These are phyloP conservation scores for Nothophaeocryptopus gaeumannii DNA, from an alignment of 2,329 filamentous ascomycete genomes.

Conservation along the genomic window DNA sequence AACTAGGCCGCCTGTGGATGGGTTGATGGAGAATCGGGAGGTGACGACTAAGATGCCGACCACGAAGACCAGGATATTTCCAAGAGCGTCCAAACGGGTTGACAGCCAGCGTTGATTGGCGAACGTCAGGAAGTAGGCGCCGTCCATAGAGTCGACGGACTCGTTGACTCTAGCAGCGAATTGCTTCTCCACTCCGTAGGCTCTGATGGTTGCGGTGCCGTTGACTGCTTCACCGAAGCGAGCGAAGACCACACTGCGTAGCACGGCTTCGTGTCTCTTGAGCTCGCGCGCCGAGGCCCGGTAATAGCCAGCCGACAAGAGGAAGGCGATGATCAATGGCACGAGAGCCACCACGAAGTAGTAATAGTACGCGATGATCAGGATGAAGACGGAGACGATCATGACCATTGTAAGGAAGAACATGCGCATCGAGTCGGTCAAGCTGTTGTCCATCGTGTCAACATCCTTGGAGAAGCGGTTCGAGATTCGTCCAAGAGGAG, in stretches of 20 bases:
- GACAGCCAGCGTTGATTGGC: constrained; percentile 94
- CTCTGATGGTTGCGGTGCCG: constrained; percentile 79
- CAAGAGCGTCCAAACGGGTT: constrained; percentile 78
- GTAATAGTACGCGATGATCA: constrained; percentile 94
- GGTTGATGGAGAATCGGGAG: constrained; percentile 78
- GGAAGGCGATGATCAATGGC: constrained; percentile 71
- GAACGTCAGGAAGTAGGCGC: constrained; percentile 91
- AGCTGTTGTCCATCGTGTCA: constrained; percentile 87
- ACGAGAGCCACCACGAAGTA: constrained; percentile 73
- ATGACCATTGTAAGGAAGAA: constrained; percentile 82
- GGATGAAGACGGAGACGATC: constrained; percentile 77
- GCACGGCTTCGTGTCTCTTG: constrained; percentile 87
- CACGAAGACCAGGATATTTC: constrained; percentile 79
- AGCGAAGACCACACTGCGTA: constrained; percentile 84
- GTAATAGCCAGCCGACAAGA: constrained; percentile 84
- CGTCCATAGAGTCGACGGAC: constrained; percentile 86
- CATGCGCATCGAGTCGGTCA: constrained; percentile 88
- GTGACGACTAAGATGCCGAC: constrained; percentile 90
- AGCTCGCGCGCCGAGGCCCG: constrained; percentile 87
- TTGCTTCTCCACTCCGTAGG: constrained; percentile 76
- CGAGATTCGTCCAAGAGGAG: constrained; percentile 88
- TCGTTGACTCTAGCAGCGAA: constrained; percentile 69
- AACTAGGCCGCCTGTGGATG: constrained; percentile 82
- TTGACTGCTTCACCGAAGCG: constrained; percentile 86
- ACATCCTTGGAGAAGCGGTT: constrained; percentile 96